A percentile compares a stretch with the other conserved stretches of the same genome.
These are phyloP conservation scores for Trichoderma semiorbis DNA, from an alignment of 2,329 filamentous ascomycete species.

Conservation along the genomic window DNA sequence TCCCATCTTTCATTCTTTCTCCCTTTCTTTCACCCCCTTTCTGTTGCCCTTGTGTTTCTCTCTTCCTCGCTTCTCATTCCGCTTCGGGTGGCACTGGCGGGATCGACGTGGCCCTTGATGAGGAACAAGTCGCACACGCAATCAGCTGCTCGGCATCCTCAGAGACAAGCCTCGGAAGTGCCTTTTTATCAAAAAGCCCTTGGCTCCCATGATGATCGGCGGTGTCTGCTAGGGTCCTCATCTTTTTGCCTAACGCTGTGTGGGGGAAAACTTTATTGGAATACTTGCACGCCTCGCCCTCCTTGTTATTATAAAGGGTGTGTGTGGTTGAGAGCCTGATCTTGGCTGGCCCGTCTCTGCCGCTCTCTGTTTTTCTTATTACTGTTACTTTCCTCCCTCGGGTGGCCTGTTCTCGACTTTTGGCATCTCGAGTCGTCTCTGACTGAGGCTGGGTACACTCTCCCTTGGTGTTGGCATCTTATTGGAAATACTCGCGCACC, in stretches of 20 bases:
- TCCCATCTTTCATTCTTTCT: background rate
- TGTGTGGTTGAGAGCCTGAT: background rate
- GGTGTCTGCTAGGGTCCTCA: background rate
- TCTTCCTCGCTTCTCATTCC: conserved; percentile 11
- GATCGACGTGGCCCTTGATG: conserved; percentile 5
- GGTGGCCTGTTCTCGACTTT: background rate
- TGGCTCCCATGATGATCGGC: conserved; percentile 1
- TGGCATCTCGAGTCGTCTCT: background rate
- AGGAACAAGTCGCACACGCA: background rate
- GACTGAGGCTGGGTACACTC: background rate
- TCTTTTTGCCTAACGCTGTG: background rate
- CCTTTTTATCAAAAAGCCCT: background rate
- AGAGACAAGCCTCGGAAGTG: background rate
- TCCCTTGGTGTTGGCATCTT: background rate
- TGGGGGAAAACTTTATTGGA: background rate
- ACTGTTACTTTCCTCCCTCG: background rate
- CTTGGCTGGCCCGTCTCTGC: background rate
- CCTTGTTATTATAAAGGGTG: background rate
- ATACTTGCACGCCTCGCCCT: background rate
- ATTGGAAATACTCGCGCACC: background rate
- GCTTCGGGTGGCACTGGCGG: conserved; percentile 11
- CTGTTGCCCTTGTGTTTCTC: conserved; percentile 4
- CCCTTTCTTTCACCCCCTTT: background rate
- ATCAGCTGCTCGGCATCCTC: background rate
- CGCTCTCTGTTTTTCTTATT: background rate